Conservation (phyloP, 106 monocot species). For the Narthecium ossifragum region DNA sequence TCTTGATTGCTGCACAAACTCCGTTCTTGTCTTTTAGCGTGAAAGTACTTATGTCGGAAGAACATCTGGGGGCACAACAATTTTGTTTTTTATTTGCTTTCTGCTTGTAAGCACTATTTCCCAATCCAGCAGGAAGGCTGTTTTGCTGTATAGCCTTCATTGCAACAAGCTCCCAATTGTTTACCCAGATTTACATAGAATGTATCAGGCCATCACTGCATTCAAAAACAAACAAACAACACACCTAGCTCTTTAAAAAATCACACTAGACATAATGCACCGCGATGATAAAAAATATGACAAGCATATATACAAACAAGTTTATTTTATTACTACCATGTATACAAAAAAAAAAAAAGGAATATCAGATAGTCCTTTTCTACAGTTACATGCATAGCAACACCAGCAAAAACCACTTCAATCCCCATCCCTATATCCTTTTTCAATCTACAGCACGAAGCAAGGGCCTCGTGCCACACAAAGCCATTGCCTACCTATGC, state of each 20-base stretch:
- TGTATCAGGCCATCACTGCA: background rate
- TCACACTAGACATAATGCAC: background rate
- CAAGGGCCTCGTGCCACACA: too few species aligned
- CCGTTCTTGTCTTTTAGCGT: background rate
- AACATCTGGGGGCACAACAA: constrained; percentile 12
- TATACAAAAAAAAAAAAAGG: too few species aligned
- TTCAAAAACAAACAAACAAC: background rate
- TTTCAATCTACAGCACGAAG: too few species aligned
- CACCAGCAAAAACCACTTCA: too few species aligned
- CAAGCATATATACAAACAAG: too few species aligned
- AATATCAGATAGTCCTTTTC: too few species aligned
- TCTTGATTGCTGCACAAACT: constrained; percentile 5
- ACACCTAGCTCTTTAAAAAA: too few species aligned
- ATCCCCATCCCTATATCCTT: too few species aligned
- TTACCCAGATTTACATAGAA: background rate
- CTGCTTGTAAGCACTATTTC: background rate
- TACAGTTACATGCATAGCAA: too few species aligned
- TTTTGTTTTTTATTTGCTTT: constrained; percentile 11
- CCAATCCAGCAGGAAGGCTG: constrained; percentile 5
- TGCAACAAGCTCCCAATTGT: background rate
- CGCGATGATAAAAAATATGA: too few species aligned
- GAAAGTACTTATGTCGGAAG: background rate
- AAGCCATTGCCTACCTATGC: too few species aligned
- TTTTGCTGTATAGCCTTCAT: constrained; percentile 24
- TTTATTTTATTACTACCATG: too few species aligned